phyloP scores from a whole-genome alignment of 352 stramenopile species.

The Globisporangium carolinianum region DNA sequence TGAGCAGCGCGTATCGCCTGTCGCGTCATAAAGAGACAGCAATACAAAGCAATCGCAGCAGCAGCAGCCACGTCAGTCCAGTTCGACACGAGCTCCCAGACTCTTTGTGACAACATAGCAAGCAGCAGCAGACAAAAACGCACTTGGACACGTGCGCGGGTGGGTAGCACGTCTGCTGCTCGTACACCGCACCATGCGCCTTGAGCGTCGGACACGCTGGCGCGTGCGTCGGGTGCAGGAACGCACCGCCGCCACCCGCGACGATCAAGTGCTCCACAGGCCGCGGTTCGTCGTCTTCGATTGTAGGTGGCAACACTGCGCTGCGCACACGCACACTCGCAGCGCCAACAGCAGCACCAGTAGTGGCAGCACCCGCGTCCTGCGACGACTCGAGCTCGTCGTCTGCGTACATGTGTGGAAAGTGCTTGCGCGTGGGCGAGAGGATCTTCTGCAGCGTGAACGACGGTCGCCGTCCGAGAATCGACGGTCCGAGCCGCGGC shows the following conservation, averaged over 20 bases:
- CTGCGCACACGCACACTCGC: not conserved
- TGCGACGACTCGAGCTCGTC: conserved; percentile 10
- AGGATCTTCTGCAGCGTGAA: conserved; percentile 16
- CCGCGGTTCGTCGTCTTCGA: no score
- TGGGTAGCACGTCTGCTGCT: conserved; percentile 79
- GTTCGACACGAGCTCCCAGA: not conserved
- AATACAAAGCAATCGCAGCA: not conserved
- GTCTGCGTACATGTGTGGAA: conserved; percentile 63
- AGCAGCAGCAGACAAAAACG: not conserved
- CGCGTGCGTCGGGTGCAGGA: conserved; percentile 87
- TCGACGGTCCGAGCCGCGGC: conserved; percentile 7
- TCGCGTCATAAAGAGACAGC: not conserved
- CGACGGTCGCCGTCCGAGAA: conserved; percentile 8
- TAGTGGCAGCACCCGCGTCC: not conserved
- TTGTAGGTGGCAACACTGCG: no score
- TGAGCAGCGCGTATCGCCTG: conserved; percentile 78
- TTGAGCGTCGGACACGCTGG: conserved; percentile 36
- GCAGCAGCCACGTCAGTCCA: conserved; percentile 1
- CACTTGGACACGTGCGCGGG: conserved; percentile 69
- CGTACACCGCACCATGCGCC: conserved; percentile 72
- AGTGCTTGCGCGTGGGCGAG: conserved; percentile 63
- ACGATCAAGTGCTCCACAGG: conserved; percentile 75
- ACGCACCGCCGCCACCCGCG: conserved; percentile 85
- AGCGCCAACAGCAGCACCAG: not conserved
- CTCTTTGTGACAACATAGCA: not conserved